Conservation (phyloP, 495 filamentous ascomycete species). For the Articulospora tetracladia region DNA sequence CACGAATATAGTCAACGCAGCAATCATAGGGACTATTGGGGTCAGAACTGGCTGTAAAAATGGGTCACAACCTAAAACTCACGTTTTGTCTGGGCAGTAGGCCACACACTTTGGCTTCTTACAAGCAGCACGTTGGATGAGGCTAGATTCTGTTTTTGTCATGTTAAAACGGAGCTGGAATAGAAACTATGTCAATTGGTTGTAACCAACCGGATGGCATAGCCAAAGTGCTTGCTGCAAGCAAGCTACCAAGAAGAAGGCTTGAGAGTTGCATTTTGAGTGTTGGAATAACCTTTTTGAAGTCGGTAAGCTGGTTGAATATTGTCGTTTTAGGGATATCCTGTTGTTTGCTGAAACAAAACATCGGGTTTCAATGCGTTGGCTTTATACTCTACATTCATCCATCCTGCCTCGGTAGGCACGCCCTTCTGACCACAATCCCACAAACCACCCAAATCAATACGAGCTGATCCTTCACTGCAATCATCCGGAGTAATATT, state of each 20-base stretch:
- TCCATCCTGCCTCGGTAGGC: neutral
- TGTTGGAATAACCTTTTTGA: neutral
- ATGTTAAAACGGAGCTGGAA: neutral
- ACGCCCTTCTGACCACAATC: neutral
- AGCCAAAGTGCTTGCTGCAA: neutral
- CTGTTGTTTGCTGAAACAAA: neutral
- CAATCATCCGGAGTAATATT: neutral
- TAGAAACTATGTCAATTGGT: neutral
- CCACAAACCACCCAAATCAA: neutral
- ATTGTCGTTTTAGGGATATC: neutral
- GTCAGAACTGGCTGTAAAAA: neutral
- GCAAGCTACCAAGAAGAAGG: neutral
- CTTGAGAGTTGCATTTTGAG: neutral
- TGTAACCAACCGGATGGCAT: neutral
- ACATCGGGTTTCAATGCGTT: neutral
- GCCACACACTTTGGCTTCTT: constrained; percentile 2
- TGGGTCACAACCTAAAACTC: neutral
- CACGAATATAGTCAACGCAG: constrained; percentile 6
- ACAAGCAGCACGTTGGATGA: neutral
- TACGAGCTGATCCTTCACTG: neutral
- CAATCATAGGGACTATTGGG: neutral
- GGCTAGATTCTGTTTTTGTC: neutral
- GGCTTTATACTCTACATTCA: neutral
- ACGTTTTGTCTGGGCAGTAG: constrained; percentile 5
- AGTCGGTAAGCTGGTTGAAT: neutral